phyloP scores from a whole-genome alignment of 805 yeast species.

The Yarrowia sp. region DNA sequence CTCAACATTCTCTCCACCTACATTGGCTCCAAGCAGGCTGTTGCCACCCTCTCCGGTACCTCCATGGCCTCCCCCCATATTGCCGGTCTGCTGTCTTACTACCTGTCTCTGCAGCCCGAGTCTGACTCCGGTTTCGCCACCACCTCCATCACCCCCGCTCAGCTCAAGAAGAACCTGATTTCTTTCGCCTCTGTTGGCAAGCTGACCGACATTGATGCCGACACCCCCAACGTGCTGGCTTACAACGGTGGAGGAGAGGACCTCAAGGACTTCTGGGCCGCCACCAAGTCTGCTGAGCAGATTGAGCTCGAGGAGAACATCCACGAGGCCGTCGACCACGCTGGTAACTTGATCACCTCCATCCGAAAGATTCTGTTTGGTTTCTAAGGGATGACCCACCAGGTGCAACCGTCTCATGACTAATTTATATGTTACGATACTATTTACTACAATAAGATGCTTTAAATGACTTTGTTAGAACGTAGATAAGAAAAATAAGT shows the following conservation, averaged over 20 bases:
- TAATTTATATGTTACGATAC: conserved; percentile 25
- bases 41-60: conserved; percentile 57
- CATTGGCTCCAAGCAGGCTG: conserved; percentile 51
- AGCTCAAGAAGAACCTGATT: conserved; percentile 52
- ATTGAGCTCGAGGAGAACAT: conserved; percentile 8
- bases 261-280: conserved; percentile 51
- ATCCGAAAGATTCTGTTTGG: conserved; percentile 19
- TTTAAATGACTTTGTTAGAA: not conserved
- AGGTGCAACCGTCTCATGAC: conserved; percentile 24
- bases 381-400: conserved; percentile 9
- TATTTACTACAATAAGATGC: conserved; percentile 23
- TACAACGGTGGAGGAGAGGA: conserved; percentile 61
- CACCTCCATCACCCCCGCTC: conserved; percentile 50
- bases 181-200: conserved; percentile 51
- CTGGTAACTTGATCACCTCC: not conserved
- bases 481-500: no score
- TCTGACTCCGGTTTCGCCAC: conserved; percentile 49
- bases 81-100: conserved; percentile 56
- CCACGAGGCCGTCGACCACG: conserved; percentile 8
- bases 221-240: conserved; percentile 57
- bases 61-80: conserved; percentile 65
- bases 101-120: conserved; percentile 55
- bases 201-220: conserved; percentile 47
- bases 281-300: conserved; percentile 20
- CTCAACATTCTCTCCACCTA: conserved; percentile 55